Base-by-base conservation (phyloP, 805 yeast species). In the Nakazawaea populi region DNA sequence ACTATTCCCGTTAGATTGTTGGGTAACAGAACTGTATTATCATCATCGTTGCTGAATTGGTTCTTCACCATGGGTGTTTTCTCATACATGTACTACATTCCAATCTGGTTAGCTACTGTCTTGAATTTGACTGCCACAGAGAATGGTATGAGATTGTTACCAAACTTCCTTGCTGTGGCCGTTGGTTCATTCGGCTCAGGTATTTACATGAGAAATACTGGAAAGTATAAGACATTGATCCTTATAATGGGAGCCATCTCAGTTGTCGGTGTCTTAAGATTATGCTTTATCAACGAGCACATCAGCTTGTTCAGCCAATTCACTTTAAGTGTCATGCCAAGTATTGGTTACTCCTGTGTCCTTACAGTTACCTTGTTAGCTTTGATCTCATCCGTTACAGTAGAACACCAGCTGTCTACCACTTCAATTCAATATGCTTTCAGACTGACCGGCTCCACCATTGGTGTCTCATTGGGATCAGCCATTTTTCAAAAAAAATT, bases 371-470 rank as follows among this genome's bases (percentile, higher is more conserved):
- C 90, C 0, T 69, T 87, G 42, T 65, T 86, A 39, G 85, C 92
- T 0, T 72, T 87, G 62, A 84, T 87, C 49, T 83, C 91, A 0
- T 78, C 91, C 1, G 90, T 83, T 4, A 83, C 86, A 10, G 66
- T 72, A 30, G 77, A 79, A 52, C 76, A 72, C 61, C 94, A 87
- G 64, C 95, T 96, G 2, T 78, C 88, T 10, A 82, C 90, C 1
- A 89, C 96, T 0, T 85, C 94, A 0, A 85, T 89, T 51, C 92
- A 87, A 61, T 88, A 88, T 63, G 87, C 91, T 0, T 89, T 87
- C 71, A 75, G 96, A 60, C 84, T 92, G 8, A 83, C 90, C 0
- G 96, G 96, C 0, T 85, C 92, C n/a, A 86, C 94, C 0, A 66
- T 88, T 46, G 96, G 96, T 38, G 90, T 89, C 12, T 72, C 91